phyloP scores from a whole-genome alignment of 2,329 filamentous ascomycete genomes.

The Xylariaceae sp. region DNA sequence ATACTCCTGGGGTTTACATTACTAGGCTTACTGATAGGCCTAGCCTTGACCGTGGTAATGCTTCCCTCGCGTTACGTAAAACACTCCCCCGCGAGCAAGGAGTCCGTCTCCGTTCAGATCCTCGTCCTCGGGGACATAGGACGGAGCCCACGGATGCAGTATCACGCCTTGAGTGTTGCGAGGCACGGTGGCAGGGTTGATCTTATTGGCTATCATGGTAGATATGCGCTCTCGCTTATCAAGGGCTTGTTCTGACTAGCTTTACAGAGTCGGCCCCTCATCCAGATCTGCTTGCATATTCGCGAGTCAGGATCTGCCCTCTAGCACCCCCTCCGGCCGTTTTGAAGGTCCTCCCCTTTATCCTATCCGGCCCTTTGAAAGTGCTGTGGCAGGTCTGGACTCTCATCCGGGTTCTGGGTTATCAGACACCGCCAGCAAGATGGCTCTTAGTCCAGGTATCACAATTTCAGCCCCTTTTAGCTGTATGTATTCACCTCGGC shows the following conservation, averaged over 20 bases:
- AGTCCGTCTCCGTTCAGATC: constrained; percentile 64
- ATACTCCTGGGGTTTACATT: constrained; percentile 31
- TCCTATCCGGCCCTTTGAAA: constrained; percentile 79
- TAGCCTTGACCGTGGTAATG: constrained; percentile 37
- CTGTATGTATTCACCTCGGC: constrained; percentile 10
- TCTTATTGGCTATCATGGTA: constrained; percentile 86
- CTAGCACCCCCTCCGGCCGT: constrained; percentile 68
- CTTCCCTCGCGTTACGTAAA: constrained; percentile 43
- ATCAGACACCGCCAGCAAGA: constrained; percentile 70
- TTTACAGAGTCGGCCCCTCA: constrained; percentile 74
- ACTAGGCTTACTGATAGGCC: constrained; percentile 33
- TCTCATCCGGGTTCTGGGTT: constrained; percentile 73
- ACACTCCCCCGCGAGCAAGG: constrained; percentile 35
- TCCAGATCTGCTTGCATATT: constrained; percentile 71
- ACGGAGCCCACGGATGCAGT: constrained; percentile 96
- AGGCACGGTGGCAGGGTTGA: constrained; percentile 79
- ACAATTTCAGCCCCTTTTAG: constrained; percentile 1
- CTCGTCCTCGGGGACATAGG: constrained; percentile 95
- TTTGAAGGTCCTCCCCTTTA: constrained; percentile 73
- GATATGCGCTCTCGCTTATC: constrained; percentile 9
- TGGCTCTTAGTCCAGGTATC: constrained; percentile 83
- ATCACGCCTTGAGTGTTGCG: constrained; percentile 91
- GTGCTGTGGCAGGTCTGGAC: constrained; percentile 79
- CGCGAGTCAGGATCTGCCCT: constrained; percentile 71
- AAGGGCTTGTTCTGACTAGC: constrained; percentile 15